These are phyloP conservation scores for Mrakiaceae sp. DNA, from an alignment of 1,284 basidiomycete genomes.

Conservation along the genomic window DNA sequence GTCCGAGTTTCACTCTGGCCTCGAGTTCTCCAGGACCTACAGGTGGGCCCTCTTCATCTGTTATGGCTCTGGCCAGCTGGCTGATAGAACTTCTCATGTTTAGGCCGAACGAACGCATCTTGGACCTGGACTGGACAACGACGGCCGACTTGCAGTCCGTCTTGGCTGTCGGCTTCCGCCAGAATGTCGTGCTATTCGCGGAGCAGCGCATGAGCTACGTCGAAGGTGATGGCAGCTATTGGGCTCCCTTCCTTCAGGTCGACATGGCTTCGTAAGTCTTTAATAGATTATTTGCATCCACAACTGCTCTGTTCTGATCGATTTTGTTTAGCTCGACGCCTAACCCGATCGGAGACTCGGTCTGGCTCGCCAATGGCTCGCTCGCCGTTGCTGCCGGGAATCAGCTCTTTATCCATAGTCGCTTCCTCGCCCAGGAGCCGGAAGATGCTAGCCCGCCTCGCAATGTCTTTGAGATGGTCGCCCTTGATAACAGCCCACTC, in stretches of 20 bases:
- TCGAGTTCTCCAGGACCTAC: slow-evolving; percentile 57
- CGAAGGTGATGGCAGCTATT: slow-evolving; percentile 57
- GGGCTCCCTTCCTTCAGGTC: slow-evolving; percentile 61
- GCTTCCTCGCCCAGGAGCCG: slow-evolving; percentile 25
- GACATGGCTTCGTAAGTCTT: slow-evolving; percentile 51
- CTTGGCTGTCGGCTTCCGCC: slow-evolving; percentile 69
- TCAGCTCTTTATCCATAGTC: slow-evolving; percentile 56
- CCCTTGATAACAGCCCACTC: slow-evolving; percentile 67
- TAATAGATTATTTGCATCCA: background rate
- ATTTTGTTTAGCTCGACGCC: slow-evolving; percentile 50
- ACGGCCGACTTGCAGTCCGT: slow-evolving; percentile 80
- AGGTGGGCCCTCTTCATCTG: slow-evolving; percentile 36
- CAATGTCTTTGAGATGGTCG: slow-evolving; percentile 68
- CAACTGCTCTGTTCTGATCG: slow-evolving; percentile 3
- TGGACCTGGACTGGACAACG: slow-evolving; percentile 82
- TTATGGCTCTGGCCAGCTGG: background rate
- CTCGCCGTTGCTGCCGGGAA: slow-evolving; percentile 64
- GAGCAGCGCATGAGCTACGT: slow-evolving; percentile 84
- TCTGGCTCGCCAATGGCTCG: slow-evolving; percentile 72
- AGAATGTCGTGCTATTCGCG: slow-evolving; percentile 66
- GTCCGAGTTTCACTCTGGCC: slow-evolving; percentile 82
- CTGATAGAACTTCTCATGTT: slow-evolving; percentile 9
- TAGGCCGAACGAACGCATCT: slow-evolving; percentile 47
- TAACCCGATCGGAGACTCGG: slow-evolving; percentile 66
- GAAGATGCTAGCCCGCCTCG: slow-evolving; percentile 39